Percentiles rank a stretch among this genome's conserved stretches.
phyloP scores from a whole-genome alignment of 208 protist species.

The Trypanosoma theileri region DNA sequence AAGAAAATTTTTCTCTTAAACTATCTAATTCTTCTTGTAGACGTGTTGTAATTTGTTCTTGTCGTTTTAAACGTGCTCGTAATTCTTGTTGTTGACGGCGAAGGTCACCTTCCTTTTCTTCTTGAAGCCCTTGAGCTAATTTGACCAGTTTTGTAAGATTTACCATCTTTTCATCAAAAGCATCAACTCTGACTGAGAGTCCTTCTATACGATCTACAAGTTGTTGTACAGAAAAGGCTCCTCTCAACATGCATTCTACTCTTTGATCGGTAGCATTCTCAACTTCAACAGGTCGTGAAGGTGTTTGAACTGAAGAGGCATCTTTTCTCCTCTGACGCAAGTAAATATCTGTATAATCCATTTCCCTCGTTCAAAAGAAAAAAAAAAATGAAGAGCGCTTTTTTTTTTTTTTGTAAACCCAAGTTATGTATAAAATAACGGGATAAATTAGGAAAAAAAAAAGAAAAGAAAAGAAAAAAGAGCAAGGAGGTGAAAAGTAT shows the following conservation, averaged over 20 bases:
- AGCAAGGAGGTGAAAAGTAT: background rate
- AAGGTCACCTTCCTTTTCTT: slow-evolving; percentile 69
- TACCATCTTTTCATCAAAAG: slow-evolving; percentile 77
- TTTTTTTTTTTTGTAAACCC: background rate
- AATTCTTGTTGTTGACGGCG: slow-evolving; percentile 68
- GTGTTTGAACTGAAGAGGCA: background rate
- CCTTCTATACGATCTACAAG: slow-evolving; percentile 53
- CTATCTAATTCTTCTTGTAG: slow-evolving; percentile 40
- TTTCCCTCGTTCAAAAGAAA: slow-evolving; percentile 13
- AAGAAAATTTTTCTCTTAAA: slow-evolving; percentile 4
- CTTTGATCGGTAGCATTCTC: slow-evolving; percentile 16
- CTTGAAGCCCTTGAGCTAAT: slow-evolving; percentile 68
- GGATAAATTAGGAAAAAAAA: too few species aligned
- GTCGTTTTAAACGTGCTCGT: slow-evolving; percentile 55
- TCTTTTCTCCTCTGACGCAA: slow-evolving; percentile 22
- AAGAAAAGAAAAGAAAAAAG: too few species aligned
- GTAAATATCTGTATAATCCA: slow-evolving; percentile 43
- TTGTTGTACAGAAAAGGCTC: slow-evolving; percentile 67
- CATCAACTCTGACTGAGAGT: slow-evolving; percentile 41
- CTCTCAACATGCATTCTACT: slow-evolving; percentile 61
- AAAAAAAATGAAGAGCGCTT: background rate
- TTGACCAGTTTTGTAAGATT: slow-evolving; percentile 84
- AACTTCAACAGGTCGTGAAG: slow-evolving; percentile 1
- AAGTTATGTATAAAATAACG: too few species aligned
- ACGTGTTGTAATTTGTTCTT: slow-evolving; percentile 59